A percentile compares a stretch with the other conserved stretches of the same genome.
phyloP scores from a whole-genome alignment of 768 basidiomycete genomes.

The Lactarius tabidus region DNA sequence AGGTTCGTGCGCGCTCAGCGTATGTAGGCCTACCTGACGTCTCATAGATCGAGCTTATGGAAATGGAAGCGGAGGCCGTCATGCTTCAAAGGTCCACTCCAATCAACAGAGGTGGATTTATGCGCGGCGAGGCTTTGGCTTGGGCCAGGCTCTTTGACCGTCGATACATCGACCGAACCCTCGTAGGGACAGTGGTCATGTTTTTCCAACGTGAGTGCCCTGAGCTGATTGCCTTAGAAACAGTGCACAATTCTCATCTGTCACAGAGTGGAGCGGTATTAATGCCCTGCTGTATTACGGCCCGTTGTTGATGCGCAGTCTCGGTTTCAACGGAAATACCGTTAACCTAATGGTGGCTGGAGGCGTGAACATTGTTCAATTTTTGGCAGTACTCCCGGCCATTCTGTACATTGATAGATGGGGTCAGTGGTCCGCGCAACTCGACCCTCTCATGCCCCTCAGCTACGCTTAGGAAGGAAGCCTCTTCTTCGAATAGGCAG shows the following conservation, averaged over 20 bases:
- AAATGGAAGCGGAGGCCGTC: constrained; percentile 66
- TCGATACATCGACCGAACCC: constrained; percentile 56
- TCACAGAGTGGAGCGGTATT: constrained; percentile 79
- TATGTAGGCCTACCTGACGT: neutral
- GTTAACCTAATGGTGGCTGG: constrained; percentile 67
- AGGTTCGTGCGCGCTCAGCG: constrained; percentile 33
- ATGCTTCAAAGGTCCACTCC: constrained; percentile 44
- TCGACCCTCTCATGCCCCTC: neutral
- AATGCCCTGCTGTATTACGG: constrained; percentile 83
- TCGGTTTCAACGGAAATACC: constrained; percentile 59
- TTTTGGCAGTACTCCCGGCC: constrained; percentile 69
- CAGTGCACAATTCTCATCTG: neutral
- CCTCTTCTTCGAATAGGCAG: constrained; percentile 65
- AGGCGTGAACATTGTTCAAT: constrained; percentile 75
- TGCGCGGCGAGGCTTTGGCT: constrained; percentile 35
- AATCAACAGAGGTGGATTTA: constrained; percentile 20
- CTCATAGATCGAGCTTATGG: constrained; percentile 61
- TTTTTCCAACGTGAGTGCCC: constrained; percentile 69
- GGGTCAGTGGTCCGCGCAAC: constrained; percentile 34
- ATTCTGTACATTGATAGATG: constrained; percentile 65
- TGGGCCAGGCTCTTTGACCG: constrained; percentile 57
- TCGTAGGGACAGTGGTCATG: constrained; percentile 71
- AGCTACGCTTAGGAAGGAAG: constrained; percentile 47
- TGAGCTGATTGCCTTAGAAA: neutral
- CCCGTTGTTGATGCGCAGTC: constrained; percentile 59